A percentile compares a stretch with the other conserved stretches of the same genome.
phyloP scores from a whole-genome alignment of 164 flowering plant species.

The Berberis vulgaris region DNA sequence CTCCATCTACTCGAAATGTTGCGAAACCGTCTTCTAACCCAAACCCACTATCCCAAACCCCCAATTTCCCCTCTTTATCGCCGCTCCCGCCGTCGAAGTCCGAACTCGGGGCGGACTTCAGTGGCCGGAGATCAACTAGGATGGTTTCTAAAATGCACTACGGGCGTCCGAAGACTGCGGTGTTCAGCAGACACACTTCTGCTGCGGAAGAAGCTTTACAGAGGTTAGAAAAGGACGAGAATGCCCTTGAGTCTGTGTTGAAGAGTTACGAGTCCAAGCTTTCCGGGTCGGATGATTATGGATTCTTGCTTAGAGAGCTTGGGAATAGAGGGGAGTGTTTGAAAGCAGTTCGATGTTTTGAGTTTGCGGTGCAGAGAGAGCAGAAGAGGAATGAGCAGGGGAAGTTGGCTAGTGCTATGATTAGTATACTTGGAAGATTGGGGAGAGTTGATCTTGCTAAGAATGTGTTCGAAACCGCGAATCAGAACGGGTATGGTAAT shows the following conservation, averaged over 20 bases:
- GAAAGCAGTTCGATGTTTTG: conserved; percentile 57
- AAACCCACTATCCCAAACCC: conserved; percentile 8
- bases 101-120: conserved; percentile 56
- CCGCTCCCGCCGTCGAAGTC: conserved; percentile 27
- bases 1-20: conserved; percentile 20
- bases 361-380: conserved; percentile 59
- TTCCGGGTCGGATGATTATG: conserved; percentile 70
- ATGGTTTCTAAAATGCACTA: conserved; percentile 78
- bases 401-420: conserved; percentile 77
- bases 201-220: conserved; percentile 69
- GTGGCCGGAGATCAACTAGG: conserved; percentile 86
- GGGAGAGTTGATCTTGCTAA: conserved; percentile 69
- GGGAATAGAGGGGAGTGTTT: conserved; percentile 71
- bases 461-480: conserved; percentile 56
- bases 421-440: conserved; percentile 79
- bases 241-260: conserved; percentile 32
- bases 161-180: conserved; percentile 49
- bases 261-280: conserved; percentile 40
- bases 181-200: conserved; percentile 41
- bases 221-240: conserved; percentile 14
- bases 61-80: conserved; percentile 20
- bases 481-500: conserved; percentile 67
- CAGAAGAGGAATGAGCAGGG: conserved; percentile 54
- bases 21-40: conserved; percentile 1
- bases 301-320: conserved; percentile 65